phyloP scores from a whole-genome alignment of 2,329 filamentous ascomycete genomes.

The Fusarium gaditjirri region DNA sequence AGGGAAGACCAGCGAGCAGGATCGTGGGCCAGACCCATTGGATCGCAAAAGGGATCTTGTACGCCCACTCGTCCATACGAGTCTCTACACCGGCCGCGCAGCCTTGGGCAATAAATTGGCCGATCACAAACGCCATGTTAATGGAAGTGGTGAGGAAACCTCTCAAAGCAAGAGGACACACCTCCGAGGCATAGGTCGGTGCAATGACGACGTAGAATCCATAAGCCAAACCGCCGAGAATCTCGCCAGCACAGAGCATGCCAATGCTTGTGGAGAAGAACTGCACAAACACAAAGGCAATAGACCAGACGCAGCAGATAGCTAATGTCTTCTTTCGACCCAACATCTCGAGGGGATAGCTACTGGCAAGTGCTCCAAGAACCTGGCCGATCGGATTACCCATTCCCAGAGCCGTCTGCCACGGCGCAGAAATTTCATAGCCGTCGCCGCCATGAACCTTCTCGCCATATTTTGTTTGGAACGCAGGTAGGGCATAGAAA shows the following conservation, averaged over 20 bases:
- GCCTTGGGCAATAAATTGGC: slow-evolving; percentile 46
- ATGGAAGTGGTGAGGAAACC: slow-evolving; percentile 54
- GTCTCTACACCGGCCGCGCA: slow-evolving; percentile 47
- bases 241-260: background rate
- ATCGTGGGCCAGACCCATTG: slow-evolving; percentile 51
- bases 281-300: background rate
- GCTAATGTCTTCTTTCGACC: background rate
- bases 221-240: background rate
- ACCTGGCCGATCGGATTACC: background rate
- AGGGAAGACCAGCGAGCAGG: slow-evolving; percentile 42
- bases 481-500: background rate
- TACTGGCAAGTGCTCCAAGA: background rate
- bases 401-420: background rate
- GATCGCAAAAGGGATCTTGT: slow-evolving; percentile 50
- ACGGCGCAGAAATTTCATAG: background rate
- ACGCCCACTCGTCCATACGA: slow-evolving; percentile 46
- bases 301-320: background rate
- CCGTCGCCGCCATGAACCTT: background rate
- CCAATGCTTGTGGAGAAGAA: background rate
- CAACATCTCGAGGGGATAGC: background rate
- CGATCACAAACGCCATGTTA: slow-evolving; percentile 56
- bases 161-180: slow-evolving; percentile 54
- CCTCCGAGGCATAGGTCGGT: slow-evolving; percentile 57
- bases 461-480: background rate
- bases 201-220: background rate